Conservation (phyloP, 2,329 filamentous ascomycete genomes). For the Dissoconium aciculare region DNA sequence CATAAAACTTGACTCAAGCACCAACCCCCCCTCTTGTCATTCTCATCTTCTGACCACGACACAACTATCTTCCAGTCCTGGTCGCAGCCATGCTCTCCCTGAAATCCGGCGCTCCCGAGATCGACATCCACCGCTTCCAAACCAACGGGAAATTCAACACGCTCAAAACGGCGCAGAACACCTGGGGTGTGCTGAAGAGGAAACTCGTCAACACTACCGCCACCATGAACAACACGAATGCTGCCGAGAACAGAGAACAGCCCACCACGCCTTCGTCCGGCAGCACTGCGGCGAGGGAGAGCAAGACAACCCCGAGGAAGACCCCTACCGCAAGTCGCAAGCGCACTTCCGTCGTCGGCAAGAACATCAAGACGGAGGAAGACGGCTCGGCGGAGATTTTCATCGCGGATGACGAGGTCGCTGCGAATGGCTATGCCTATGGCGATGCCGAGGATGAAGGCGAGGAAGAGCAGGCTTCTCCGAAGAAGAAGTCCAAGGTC, state of each 20-base stretch:
- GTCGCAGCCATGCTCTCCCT: constrained; percentile 19
- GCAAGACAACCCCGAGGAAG: no score
- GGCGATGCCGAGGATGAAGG: constrained; percentile 10
- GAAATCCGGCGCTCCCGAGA: constrained; percentile 21
- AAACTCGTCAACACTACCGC: constrained; percentile 16
- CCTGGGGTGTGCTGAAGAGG: constrained; percentile 24
- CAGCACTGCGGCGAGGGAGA: no score
- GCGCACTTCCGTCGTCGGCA: constrained; percentile 5
- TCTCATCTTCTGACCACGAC: no score
- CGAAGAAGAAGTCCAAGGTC: constrained; percentile 9
- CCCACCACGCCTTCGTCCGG: background rate
- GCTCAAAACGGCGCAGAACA: constrained; percentile 21
- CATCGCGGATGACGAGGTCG: constrained; percentile 7
- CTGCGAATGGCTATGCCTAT: constrained; percentile 13
- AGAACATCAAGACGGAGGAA: constrained; percentile 11
- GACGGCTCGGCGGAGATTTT: constrained; percentile 7
- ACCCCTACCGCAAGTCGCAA: no score
- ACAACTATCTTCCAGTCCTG: constrained; percentile 14
- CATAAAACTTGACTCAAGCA: no score
- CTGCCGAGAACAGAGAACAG: constrained; percentile 9
- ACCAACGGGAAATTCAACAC: constrained; percentile 19
- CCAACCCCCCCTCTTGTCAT: no score
- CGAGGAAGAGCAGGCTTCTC: constrained; percentile 6
- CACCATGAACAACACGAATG: no score
- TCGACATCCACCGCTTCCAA: constrained; percentile 21